Conservation (phyloP, 108 stramenopile species). For the Epithemia pelagica region DNA sequence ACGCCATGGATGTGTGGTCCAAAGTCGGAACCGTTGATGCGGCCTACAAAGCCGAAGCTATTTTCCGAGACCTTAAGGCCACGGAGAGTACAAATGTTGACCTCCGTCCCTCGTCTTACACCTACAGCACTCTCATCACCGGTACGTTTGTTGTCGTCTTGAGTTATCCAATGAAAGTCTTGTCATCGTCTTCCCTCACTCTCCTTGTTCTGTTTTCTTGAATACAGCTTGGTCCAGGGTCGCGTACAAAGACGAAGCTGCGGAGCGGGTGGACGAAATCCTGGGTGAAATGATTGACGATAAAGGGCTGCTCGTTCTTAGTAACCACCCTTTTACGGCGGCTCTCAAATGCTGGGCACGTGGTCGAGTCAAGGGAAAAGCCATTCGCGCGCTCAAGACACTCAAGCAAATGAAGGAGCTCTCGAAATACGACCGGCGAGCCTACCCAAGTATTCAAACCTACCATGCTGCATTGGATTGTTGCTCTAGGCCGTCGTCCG, state of each 20-base stretch:
- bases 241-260: constrained; percentile 15
- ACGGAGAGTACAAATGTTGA: constrained; percentile 19
- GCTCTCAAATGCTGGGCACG: constrained; percentile 37
- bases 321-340: constrained; percentile 41
- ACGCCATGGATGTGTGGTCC: constrained; percentile 48
- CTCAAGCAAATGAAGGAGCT: constrained; percentile 45
- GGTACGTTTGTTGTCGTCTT: no score
- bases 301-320: constrained; percentile 25
- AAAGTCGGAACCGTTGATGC: constrained; percentile 26
- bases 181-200: no score
- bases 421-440: constrained; percentile 10
- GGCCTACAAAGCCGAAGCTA: constrained; percentile 26
- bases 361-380: constrained; percentile 18
- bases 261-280: constrained; percentile 22
- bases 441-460: constrained; percentile 28
- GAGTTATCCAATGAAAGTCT: no score
- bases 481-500: constrained; percentile 31
- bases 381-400: constrained; percentile 35
- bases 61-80: constrained; percentile 38
- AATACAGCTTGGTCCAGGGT: constrained; percentile 33
- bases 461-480: constrained; percentile 51
- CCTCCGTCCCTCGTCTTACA: constrained; percentile 27
- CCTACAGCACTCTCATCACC: constrained; percentile 31
- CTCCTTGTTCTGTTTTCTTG: no score
- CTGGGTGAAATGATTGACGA: constrained; percentile 25